A percentile compares a stretch with the other conserved stretches of the same genome.
These are phyloP conservation scores for Blastobotrys mokoenaii DNA, from an alignment of 805 yeast species.

Conservation along the genomic window DNA sequence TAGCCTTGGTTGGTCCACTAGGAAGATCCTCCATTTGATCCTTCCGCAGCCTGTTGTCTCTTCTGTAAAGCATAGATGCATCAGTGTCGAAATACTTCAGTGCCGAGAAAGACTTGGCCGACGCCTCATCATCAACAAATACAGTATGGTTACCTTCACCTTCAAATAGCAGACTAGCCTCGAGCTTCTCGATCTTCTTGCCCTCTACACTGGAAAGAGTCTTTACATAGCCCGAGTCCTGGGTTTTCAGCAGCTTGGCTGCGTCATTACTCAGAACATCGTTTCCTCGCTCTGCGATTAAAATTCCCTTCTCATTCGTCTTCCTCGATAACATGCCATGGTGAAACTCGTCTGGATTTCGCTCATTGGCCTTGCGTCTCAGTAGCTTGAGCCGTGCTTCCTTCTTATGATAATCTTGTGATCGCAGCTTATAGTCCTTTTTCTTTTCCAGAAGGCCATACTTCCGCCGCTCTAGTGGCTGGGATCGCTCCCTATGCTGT, in stretches of 20 bases:
- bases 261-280: conserved; percentile 61
- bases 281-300: conserved; percentile 48
- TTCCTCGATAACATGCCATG: conserved; percentile 76
- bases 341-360: conserved; percentile 93
- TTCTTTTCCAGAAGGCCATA: conserved; percentile 90
- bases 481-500: conserved; percentile 92
- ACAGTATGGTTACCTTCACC: conserved; percentile 75
- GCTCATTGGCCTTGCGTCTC: conserved; percentile 57
- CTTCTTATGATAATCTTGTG: conserved; percentile 54
- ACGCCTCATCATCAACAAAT: conserved; percentile 60
- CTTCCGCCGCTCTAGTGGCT: conserved; percentile 61
- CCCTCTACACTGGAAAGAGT: conserved; percentile 66
- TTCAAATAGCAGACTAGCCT: conserved; percentile 26
- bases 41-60: conserved; percentile 62
- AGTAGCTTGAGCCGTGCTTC: conserved; percentile 58
- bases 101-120: conserved; percentile 52
- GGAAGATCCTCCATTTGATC: conserved; percentile 41
- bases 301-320: conserved; percentile 63
- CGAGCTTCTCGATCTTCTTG: conserved; percentile 51
- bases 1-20: neutral
- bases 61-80: conserved; percentile 46
- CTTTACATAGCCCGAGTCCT: conserved; percentile 79
- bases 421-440: conserved; percentile 67
- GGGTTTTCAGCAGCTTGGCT: conserved; percentile 76
- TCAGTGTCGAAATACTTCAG: conserved; percentile 66